A percentile compares a stretch with the other conserved stretches of the same genome.
phyloP scores from a whole-genome alignment of 2,329 filamentous ascomycete species.

The Westerdykella ornata region DNA sequence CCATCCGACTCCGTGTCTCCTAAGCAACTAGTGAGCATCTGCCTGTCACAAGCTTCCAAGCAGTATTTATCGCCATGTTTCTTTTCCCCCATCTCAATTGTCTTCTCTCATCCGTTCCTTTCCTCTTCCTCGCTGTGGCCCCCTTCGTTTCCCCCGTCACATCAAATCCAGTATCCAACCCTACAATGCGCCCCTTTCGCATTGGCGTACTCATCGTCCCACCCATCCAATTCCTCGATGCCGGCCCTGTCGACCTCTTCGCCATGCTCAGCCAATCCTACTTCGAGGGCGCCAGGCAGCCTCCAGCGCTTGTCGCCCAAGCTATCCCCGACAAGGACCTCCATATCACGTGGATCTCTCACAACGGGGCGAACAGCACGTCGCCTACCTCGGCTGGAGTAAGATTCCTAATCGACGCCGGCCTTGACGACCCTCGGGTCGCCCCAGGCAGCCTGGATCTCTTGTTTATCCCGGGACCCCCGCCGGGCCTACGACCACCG shows the following conservation, averaged over 20 bases:
- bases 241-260: slow-evolving; percentile 36
- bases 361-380: slow-evolving; percentile 8
- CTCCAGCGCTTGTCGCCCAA: slow-evolving; percentile 22
- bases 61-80: too few relatives aligned
- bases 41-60: too few relatives aligned
- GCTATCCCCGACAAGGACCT: slow-evolving; percentile 14
- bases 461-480: slow-evolving; percentile 35
- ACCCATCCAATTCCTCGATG: slow-evolving; percentile 37
- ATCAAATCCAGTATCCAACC: background rate
- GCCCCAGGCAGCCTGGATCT: slow-evolving; percentile 34
- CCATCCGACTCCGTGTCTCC: too few relatives aligned
- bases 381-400: slow-evolving; percentile 23
- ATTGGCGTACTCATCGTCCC: slow-evolving; percentile 35
- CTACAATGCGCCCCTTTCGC: slow-evolving; percentile 13
- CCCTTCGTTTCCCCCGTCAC: background rate
- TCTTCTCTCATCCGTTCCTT: too few relatives aligned
- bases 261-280: slow-evolving; percentile 31
- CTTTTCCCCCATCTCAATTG: too few relatives aligned
- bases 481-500: slow-evolving; percentile 23
- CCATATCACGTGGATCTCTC: slow-evolving; percentile 28
- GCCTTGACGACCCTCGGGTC: slow-evolving; percentile 23
- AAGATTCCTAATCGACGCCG: slow-evolving; percentile 23
- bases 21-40: too few relatives aligned
- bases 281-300: slow-evolving; percentile 27
- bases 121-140: too few relatives aligned